phyloP scores from a whole-genome alignment of 371 early-diverging fungal species.

The Apophysomyces trapeziformis region DNA sequence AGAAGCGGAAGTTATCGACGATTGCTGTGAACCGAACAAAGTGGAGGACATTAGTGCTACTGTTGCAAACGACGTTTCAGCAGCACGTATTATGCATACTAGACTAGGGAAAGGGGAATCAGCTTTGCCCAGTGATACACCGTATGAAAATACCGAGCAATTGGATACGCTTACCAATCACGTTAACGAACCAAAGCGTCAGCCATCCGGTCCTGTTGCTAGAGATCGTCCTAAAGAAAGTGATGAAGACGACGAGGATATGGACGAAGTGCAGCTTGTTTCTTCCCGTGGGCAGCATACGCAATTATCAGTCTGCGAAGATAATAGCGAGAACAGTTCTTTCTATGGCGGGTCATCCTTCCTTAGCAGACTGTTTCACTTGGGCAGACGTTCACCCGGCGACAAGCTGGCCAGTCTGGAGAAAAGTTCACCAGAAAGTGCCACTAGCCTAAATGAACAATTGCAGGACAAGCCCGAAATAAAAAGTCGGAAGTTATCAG shows the following conservation, averaged over 20 bases:
- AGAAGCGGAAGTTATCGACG: too few species aligned
- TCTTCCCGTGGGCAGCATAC: neutral
- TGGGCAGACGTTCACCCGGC: neutral
- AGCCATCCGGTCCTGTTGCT: too few species aligned
- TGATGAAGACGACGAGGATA: neutral
- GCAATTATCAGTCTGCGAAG: neutral
- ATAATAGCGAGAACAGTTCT: neutral
- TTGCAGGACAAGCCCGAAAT: neutral
- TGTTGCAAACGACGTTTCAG: too few species aligned
- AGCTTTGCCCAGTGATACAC: too few species aligned
- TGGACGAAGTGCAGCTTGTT: conserved; percentile 13
- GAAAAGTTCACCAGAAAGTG: neutral
- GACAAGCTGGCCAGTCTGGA: neutral
- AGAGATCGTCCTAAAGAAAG: too few species aligned
- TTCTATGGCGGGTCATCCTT: neutral
- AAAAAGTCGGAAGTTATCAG: neutral
- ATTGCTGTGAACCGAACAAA: too few species aligned
- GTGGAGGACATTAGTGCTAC: too few species aligned
- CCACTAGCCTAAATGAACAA: neutral
- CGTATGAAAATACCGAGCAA: too few species aligned
- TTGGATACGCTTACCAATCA: too few species aligned
- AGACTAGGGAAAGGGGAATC: too few species aligned
- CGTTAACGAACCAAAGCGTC: too few species aligned
- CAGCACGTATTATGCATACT: too few species aligned
- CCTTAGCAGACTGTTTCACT: neutral